These are phyloP conservation scores for Physcia stellaris DNA, from an alignment of 495 filamentous ascomycete species.

Conservation along the genomic window DNA sequence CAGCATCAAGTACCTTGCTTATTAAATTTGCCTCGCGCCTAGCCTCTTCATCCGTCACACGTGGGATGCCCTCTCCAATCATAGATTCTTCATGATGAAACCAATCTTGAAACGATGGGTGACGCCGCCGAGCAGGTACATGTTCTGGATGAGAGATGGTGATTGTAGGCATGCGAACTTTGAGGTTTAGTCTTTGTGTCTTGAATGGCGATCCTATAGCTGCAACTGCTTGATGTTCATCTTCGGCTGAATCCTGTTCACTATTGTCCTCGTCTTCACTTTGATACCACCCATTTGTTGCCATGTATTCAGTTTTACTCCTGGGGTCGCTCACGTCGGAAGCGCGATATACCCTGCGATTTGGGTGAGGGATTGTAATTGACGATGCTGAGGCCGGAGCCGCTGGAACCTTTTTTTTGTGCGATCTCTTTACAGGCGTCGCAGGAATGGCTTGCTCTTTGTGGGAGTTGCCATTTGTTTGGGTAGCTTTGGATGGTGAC, in stretches of 20 bases:
- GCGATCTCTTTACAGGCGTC: slow-evolving; percentile 6
- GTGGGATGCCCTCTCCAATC: slow-evolving; percentile 24
- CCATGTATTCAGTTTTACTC: neutral
- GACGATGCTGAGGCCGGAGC: slow-evolving; percentile 2
- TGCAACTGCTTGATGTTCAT: neutral
- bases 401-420: slow-evolving; percentile 9
- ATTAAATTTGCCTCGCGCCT: slow-evolving; percentile 35
- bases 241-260: neutral
- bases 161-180: slow-evolving; percentile 37
- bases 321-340: slow-evolving; percentile 2
- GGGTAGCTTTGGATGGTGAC: slow-evolving; percentile 7
- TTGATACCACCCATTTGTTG: slow-evolving; percentile 8
- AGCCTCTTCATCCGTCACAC: slow-evolving; percentile 42
- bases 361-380: slow-evolving; percentile 4
- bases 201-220: slow-evolving; percentile 2
- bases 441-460: neutral
- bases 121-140: slow-evolving; percentile 28
- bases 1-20: slow-evolving; percentile 51
- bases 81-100: slow-evolving; percentile 28
- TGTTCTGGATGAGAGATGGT: slow-evolving; percentile 40
- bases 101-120: slow-evolving; percentile 43
- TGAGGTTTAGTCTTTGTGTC: slow-evolving; percentile 34
- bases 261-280: slow-evolving; percentile 5
- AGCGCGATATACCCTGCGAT: slow-evolving; percentile 7
- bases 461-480: neutral